Base-by-base conservation (phyloP, 768 basidiomycete species). In the Mycena crocata region DNA sequence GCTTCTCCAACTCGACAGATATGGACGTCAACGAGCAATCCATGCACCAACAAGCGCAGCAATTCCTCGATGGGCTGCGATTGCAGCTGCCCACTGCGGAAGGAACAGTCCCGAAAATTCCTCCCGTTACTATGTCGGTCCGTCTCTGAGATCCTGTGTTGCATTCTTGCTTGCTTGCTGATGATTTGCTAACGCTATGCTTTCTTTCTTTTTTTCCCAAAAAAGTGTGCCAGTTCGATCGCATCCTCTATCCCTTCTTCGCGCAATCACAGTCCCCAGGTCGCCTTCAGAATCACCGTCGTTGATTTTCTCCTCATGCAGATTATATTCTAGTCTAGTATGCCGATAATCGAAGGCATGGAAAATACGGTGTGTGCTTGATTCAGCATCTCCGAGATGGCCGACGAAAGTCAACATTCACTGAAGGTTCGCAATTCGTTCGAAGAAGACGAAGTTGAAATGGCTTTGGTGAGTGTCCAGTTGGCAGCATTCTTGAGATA, bases 41-140 rank as follows among this genome's bases (percentile, higher is more conserved):
- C 30, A 45, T 62, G 24, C 40, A 50, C 3, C 31, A 40, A 19
- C 21, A 49, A 17, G 62, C 34, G 1, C 55, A 64, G 39, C 14
- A 57, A 12, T 56, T 57, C 21, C 39, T 57, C 10, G 62, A 64
- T 39, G 62, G 39, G 15, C 34, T 64, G 55, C 2, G 34, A 3
- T 26, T 57, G 13, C 26, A n/a, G 12, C 28, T 50, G 24, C 24
- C 45, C 28, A 10, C 31, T 14, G 35, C 12, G 30, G 17, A 42
- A 8, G n/a, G 6, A 21, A 21, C n/a, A 19, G 40, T 42, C 23
- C 3, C 37, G 55, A 31, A 24, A 6, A 15, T 34, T 24, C 46
- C 14, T 23, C 28, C 52, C 6, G 21, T n/a, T n/a, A n/a, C n/a
- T n/a, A n/a, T 40, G 50, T 24, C 60, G 60, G 49, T 52, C 31